phyloP scores from a whole-genome alignment of 2,329 filamentous ascomycete genomes.

The Calonectria honghensis region DNA sequence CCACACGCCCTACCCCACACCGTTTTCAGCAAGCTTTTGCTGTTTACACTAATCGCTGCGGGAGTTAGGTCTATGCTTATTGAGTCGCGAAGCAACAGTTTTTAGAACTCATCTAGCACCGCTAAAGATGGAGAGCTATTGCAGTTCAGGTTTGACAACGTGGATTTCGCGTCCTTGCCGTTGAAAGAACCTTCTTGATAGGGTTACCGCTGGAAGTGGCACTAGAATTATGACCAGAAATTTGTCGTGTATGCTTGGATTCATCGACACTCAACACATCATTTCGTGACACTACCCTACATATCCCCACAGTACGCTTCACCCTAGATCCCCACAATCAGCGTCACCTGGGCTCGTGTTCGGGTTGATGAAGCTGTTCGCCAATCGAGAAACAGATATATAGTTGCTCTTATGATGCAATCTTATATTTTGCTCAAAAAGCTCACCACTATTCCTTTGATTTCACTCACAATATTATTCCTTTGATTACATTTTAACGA shows the following conservation, averaged over 20 bases:
- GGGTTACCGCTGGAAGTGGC: too few relatives aligned
- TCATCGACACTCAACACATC: background rate
- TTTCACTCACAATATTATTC: background rate
- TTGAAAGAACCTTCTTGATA: too few relatives aligned
- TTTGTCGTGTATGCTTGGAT: too few relatives aligned
- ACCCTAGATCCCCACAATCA: background rate
- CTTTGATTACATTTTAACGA: background rate
- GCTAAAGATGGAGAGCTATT: too few relatives aligned
- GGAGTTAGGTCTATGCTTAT: background rate
- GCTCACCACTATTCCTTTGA: background rate
- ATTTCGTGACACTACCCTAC: background rate
- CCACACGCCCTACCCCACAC: background rate
- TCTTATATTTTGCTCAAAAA: background rate
- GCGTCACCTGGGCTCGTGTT: background rate
- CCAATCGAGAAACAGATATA: background rate
- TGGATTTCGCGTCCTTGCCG: too few relatives aligned
- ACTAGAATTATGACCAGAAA: too few relatives aligned
- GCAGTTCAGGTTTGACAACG: too few relatives aligned
- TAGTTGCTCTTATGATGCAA: background rate
- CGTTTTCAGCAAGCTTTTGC: background rate
- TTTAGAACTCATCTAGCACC: background rate
- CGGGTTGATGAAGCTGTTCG: background rate
- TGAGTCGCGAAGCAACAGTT: background rate
- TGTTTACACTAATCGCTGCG: background rate
- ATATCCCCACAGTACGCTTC: background rate